Base-by-base conservation (phyloP, 768 basidiomycete species). In the Trametes gibbosa region DNA sequence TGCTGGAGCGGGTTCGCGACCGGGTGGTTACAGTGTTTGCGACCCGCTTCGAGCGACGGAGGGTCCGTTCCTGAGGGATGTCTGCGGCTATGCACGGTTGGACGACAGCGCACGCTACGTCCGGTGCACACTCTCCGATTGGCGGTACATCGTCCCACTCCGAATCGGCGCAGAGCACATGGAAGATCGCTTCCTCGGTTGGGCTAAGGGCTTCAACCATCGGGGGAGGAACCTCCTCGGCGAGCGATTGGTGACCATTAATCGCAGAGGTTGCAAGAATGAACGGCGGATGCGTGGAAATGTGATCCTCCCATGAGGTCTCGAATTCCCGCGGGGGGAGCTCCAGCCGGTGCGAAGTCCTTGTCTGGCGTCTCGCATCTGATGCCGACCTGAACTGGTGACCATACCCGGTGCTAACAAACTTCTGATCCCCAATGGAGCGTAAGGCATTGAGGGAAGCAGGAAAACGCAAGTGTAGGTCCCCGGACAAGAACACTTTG, bases 171-270 rank as follows among this genome's bases (percentile, higher is more conserved):
- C 86, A 90, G 24, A 90, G 71, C 47, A 80, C 78, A 41, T 76
- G 81, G 72, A 90, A 90, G 49, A 90, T 84, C 70, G 86, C 83
- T 66, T 86, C 82, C 65, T 90, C 89, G 10, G 80, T 83, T 23
- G 84, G 83, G 63, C 81, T 90, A 49, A 90, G 77, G 19, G 75
- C 73, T 23, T 81, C 80, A 27, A 73, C 72, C 7, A 68, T 54
- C 13, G 63, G 64, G 10, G 58, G 52, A 16, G 48, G 53, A 3
- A 17, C 37, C 29, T 65, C 64, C 45, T 47, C 48, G 19, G 52
- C 21, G 13, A 50, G n/a, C 9, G 63, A 34, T 34, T n/a, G 49
- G 40, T 62, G 57, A 2, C 52, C 59, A 24, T 61, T 59, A 39
- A 63, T 61, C 23, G 58, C 56, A 14, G 65, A 49, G 23, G 58